Conservation (phyloP, 441 rosid genomes). For the Pelargonium fulgidum region DNA sequence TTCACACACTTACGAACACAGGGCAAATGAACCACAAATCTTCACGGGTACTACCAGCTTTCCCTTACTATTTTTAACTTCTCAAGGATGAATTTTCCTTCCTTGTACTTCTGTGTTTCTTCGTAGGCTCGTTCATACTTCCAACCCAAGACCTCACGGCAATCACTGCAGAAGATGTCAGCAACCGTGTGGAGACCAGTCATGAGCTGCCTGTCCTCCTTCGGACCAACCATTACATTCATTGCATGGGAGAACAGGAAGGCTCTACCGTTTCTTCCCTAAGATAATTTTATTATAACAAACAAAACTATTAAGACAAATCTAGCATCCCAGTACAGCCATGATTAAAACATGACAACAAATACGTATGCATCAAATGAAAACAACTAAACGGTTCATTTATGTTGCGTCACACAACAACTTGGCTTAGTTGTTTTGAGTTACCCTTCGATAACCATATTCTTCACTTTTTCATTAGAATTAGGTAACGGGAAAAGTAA, state of each 20-base stretch:
- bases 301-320: slow-evolving; percentile 4
- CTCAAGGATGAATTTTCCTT: slow-evolving; percentile 67
- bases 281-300: slow-evolving; percentile 12
- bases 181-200: slow-evolving; percentile 69
- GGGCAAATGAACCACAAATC: slow-evolving; percentile 13
- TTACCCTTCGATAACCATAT: too few relatives aligned
- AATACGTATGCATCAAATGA: not conserved
- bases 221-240: slow-evolving; percentile 48
- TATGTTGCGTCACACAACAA: not conserved
- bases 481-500: not conserved
- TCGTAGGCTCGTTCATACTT: slow-evolving; percentile 64
- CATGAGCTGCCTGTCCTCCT: slow-evolving; percentile 56
- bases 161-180: slow-evolving; percentile 50
- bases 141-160: slow-evolving; percentile 59
- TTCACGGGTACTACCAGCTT: slow-evolving; percentile 37
- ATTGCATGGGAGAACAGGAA: slow-evolving; percentile 57
- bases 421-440: not conserved
- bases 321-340: not conserved
- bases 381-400: not conserved
- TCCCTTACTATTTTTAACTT: slow-evolving; percentile 51
- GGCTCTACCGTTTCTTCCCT: slow-evolving; percentile 66
- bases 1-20: slow-evolving; percentile 17
- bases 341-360: not conserved
- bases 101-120: slow-evolving; percentile 59
- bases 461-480: not conserved